Evolutionary conservation across 2,329 filamentous ascomycete genomes (phyloP), one percentile per base, ranked within the genome.

Genomic region (Hortaea werneckii): DNA sequence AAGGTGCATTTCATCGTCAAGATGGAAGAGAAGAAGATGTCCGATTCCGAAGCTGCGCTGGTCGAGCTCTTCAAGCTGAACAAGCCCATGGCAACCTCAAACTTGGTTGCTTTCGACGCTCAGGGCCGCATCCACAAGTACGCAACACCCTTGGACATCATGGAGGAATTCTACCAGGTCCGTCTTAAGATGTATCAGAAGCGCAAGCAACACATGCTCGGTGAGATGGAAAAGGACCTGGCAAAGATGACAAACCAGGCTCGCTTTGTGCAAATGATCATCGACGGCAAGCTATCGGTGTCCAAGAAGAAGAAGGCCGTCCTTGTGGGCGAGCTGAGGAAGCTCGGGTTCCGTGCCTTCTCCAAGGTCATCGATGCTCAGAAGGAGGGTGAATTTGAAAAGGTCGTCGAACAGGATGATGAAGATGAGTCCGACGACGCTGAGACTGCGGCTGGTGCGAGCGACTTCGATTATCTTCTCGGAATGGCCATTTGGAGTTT

Each of bases 401-500:
- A 76, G 3, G 75, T 76, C 5, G 72, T 79, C 4, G 80, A 84
- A 40, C 77, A 83, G 42, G 78, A 76, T 20, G 74, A 80, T 38
- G 73, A 74, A 20, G 76, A 80, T 2, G 46, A 79, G 1, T 75
- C 77, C 9, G 75, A 77, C 0, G 77, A 80, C 1, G 76, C 74
- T 7, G 78, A 80, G 5, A 71, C 72, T 5, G 76, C 77, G 37
- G 70, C 73, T 28, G 78, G 80, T 42, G 81, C 85, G 4, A 80
- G 78, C 54, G 87, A 92, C 59, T 98, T 84, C 58, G 90, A 96
- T 62, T 96, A 96, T 63, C 78, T 98, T 30, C 78, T 96, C 45
- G 87, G 87, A 79, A 94, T 98, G 87, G 79, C 90, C 45, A 89
- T 98, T 53, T 98, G 89, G 88, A 94, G 92, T 27, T 73, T 98